Percentiles rank a stretch among this genome's conserved stretches.
Evolutionary conservation across 2,329 filamentous ascomycete genomes (phyloP).

Genomic region (Botrytis sinoallii): DNA sequence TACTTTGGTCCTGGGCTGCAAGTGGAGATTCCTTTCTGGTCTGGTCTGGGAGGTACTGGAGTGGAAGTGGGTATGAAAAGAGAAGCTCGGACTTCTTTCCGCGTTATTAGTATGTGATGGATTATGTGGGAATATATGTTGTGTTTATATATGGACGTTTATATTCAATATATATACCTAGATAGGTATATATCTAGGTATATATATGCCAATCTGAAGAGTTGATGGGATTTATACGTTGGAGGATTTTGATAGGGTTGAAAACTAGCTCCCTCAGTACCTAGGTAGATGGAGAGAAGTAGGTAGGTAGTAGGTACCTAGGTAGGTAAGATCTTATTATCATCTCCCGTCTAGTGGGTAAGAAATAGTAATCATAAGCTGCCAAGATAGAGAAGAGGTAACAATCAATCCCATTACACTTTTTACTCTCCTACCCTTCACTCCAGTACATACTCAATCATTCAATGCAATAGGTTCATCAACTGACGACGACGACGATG

Average conservation of each 20-base stretch:
- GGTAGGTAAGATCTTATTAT: background rate
- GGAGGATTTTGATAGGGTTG: background rate
- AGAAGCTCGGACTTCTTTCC: conserved; percentile 30
- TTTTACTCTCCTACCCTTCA: background rate
- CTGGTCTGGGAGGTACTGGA: background rate
- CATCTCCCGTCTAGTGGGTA: background rate
- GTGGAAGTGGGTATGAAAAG: conserved; percentile 1
- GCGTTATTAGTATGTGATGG: background rate
- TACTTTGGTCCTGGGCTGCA: conserved; percentile 16
- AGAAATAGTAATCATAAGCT: background rate
- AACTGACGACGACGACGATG: background rate
- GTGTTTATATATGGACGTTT: too few species aligned
- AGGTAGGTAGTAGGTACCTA: background rate
- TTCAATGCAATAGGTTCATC: background rate
- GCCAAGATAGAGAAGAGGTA: background rate
- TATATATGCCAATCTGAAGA: too few species aligned
- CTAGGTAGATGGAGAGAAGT: background rate
- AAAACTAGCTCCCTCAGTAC: too few species aligned
- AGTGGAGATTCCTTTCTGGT: conserved; percentile 26
- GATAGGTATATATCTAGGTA: too few species aligned
- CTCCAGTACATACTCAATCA: too few species aligned
- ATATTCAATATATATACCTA: too few species aligned
- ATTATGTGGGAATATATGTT: background rate
- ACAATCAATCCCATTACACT: background rate
- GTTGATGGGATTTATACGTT: background rate